Percentiles rank a stretch among this genome's conserved stretches.
phyloP scores from a whole-genome alignment of 2,329 filamentous ascomycete species.

The Ophiostoma pallidulum region DNA sequence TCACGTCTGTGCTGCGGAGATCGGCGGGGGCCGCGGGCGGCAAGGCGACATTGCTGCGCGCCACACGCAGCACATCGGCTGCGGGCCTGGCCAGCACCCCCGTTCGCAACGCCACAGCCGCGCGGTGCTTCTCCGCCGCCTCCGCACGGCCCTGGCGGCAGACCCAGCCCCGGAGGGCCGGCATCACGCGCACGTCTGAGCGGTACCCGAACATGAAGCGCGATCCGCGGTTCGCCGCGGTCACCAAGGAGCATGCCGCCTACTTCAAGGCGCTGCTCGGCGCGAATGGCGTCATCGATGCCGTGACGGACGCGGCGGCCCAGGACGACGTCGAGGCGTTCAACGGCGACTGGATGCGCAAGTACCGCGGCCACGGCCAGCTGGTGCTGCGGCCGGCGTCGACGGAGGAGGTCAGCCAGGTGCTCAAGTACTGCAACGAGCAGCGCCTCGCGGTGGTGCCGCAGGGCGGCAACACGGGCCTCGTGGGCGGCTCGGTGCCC shows the following conservation, averaged over 20 bases:
- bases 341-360: constrained; percentile 98
- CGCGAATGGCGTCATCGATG: constrained; percentile 74
- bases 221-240: constrained; percentile 61
- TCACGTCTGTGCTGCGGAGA: constrained; percentile 12
- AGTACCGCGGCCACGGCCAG: constrained; percentile 84
- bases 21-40: not conserved
- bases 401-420: constrained; percentile 80
- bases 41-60: constrained; percentile 1
- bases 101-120: not conserved
- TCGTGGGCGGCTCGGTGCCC: constrained; percentile 90
- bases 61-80: not conserved
- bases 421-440: constrained; percentile 92
- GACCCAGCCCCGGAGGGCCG: constrained; percentile 5
- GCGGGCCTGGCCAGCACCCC: not conserved
- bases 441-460: constrained; percentile 87
- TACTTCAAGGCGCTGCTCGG: constrained; percentile 73
- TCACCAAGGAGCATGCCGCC: constrained; percentile 71
- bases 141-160: constrained; percentile 2
- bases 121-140: constrained; percentile 11
- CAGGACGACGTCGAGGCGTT: constrained; percentile 78
- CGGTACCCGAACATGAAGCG: constrained; percentile 77
- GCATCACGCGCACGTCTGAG: constrained; percentile 67
- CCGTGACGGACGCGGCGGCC: constrained; percentile 59
- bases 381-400: constrained; percentile 78
- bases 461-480: constrained; percentile 91